Conservation (phyloP, 1,139 yeast species). For the Blastobotrys persicus region DNA sequence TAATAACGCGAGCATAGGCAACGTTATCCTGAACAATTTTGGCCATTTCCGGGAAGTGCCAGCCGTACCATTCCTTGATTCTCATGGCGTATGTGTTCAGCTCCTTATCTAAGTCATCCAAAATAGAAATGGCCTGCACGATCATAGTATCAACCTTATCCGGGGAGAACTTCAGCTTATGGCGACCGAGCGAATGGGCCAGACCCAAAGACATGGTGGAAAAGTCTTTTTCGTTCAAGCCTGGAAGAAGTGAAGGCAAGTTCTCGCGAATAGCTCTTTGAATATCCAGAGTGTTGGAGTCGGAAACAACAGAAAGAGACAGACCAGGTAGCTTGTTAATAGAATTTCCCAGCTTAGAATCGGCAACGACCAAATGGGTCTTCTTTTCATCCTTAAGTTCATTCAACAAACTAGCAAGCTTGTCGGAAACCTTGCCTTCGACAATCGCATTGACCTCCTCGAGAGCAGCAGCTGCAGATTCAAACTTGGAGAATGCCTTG, state of each 20-base stretch:
- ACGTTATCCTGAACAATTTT: slow-evolving; percentile 94
- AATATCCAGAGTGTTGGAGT: slow-evolving; percentile 90
- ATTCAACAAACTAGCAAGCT: slow-evolving; percentile 70
- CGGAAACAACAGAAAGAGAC: slow-evolving; percentile 84
- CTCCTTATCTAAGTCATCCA: slow-evolving; percentile 96
- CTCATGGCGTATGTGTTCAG: slow-evolving; percentile 98
- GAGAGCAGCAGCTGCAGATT: slow-evolving; percentile 91
- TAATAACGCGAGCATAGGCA: slow-evolving; percentile 70
- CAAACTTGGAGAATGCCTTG: slow-evolving; percentile 92
- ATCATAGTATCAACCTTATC: slow-evolving; percentile 98
- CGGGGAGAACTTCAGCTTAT: slow-evolving; percentile 94
- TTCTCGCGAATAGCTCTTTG: slow-evolving; percentile 94
- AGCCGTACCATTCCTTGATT: slow-evolving; percentile 99
- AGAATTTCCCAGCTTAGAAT: slow-evolving; percentile 92
- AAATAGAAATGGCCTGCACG: slow-evolving; percentile 95
- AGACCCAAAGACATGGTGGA: slow-evolving; percentile 95
- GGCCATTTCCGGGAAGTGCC: slow-evolving; percentile 99
- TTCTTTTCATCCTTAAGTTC: slow-evolving; percentile 87
- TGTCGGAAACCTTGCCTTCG: slow-evolving; percentile 91
- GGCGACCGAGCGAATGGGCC: slow-evolving; percentile 92
- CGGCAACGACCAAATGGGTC: slow-evolving; percentile 86
- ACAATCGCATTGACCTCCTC: slow-evolving; percentile 91
- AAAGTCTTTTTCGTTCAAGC: slow-evolving; percentile 78
- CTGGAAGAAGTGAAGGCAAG: slow-evolving; percentile 91
- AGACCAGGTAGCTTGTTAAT: slow-evolving; percentile 87